phyloP scores from a whole-genome alignment of 78 protist genomes.

The Emiliania huxleyi region DNA sequence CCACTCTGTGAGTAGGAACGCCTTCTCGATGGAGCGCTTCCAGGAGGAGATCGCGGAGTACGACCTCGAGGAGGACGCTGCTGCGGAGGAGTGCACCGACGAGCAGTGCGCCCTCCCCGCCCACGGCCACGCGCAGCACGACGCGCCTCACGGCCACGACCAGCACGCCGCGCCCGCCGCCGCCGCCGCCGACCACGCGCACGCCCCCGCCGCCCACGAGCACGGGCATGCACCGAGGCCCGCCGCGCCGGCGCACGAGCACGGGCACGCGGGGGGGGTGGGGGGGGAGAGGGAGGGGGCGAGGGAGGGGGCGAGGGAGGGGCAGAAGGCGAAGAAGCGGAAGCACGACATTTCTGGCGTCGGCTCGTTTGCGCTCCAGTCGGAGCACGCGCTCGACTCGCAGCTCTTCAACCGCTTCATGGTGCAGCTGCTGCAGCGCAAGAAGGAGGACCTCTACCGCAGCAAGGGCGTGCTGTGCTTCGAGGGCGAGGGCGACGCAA shows the following conservation, averaged over 20 bases:
- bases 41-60: background rate
- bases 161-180: background rate
- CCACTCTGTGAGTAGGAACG: too few relatives aligned
- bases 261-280: background rate
- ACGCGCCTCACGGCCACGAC: background rate
- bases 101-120: background rate
- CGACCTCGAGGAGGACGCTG: background rate
- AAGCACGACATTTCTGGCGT: background rate
- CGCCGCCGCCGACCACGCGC: background rate
- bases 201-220: background rate
- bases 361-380: background rate
- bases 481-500: background rate
- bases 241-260: too few relatives aligned
- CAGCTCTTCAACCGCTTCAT: background rate
- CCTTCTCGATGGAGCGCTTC: slow-evolving; percentile 33
- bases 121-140: background rate
- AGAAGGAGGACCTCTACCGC: slow-evolving; percentile 39
- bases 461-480: slow-evolving; percentile 33
- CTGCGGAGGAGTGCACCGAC: background rate
- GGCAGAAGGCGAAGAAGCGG: background rate
- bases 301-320: background rate
- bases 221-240: too few relatives aligned
- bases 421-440: background rate
- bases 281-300: background rate
- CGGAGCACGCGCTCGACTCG: background rate